Conservation (phyloP, 1,284 basidiomycete species). For the Abortiporus biennis region DNA sequence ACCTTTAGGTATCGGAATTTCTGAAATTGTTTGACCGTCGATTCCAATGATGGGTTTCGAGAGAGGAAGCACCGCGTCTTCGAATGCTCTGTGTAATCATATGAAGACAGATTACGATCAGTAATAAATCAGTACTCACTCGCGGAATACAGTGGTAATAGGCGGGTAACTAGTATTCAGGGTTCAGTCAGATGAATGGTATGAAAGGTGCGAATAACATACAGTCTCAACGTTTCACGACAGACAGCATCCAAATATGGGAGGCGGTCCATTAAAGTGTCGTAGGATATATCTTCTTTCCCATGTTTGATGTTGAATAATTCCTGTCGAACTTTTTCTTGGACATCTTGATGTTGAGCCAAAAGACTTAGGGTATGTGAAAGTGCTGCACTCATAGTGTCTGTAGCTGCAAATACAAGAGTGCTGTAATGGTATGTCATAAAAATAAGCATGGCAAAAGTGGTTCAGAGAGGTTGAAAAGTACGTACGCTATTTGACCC, state of each 20-base stretch:
- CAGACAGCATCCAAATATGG: conserved; percentile 5
- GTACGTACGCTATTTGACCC: conserved; percentile 14
- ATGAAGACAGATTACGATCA: not conserved
- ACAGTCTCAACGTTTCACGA: conserved; percentile 7
- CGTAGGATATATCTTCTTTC: conserved; percentile 1
- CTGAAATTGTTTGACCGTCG: conserved; percentile 20
- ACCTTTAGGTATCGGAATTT: conserved; percentile 34
- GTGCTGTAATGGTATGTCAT: not conserved
- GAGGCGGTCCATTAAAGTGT: not conserved
- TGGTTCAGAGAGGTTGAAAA: not conserved
- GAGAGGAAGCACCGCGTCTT: conserved; percentile 15
- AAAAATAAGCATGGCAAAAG: too few relatives aligned
- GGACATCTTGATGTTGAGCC: conserved; percentile 1
- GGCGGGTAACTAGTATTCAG: not conserved
- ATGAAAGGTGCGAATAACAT: not conserved
- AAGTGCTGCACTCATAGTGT: not conserved
- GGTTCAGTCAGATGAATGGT: not conserved
- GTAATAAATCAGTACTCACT: not conserved
- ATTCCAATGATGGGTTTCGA: conserved; percentile 8
- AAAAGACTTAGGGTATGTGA: not conserved
- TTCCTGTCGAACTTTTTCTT: conserved; percentile 1
- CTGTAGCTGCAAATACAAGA: conserved; percentile 1
- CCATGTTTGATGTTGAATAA: not conserved
- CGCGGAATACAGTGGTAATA: not conserved
- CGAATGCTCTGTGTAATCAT: conserved; percentile 17